These are phyloP conservation scores for Lagenaria siceraria DNA, from an alignment of 306 rosid species.

Conservation along the genomic window DNA sequence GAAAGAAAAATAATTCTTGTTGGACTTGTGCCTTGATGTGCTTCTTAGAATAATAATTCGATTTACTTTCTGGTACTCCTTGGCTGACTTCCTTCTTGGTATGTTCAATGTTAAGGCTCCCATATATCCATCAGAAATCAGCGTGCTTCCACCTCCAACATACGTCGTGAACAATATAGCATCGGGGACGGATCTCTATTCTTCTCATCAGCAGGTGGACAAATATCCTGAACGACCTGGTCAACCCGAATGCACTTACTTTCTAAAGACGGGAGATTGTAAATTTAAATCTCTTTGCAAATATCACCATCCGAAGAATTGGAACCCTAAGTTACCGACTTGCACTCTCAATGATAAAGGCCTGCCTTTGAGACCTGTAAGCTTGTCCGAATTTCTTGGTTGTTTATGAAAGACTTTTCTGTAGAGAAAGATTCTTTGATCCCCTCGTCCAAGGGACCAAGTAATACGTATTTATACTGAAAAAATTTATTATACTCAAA, in stretches of 20 bases:
- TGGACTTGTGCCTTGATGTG: not conserved
- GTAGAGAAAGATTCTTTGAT: not conserved
- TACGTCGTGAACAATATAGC: constrained; percentile 41
- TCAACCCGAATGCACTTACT: constrained; percentile 80
- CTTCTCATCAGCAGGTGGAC: constrained; percentile 38
- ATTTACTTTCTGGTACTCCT: not conserved
- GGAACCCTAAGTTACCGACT: constrained; percentile 28
- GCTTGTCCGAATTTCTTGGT: constrained; percentile 14
- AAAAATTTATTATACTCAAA: not conserved
- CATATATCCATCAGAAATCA: constrained; percentile 49
- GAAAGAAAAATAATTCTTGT: not conserved
- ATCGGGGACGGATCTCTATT: constrained; percentile 38
- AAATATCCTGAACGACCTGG: constrained; percentile 90
- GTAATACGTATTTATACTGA: not conserved
- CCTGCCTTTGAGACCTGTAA: constrained; percentile 92
- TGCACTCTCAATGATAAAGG: constrained; percentile 72
- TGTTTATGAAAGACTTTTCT: not conserved
- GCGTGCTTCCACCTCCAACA: constrained; percentile 44
- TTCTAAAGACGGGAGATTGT: constrained; percentile 82
- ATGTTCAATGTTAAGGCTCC: constrained; percentile 64
- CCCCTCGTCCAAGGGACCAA: not conserved
- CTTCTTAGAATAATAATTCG: not conserved
- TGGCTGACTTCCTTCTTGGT: constrained; percentile 11
- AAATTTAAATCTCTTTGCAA: constrained; percentile 73
- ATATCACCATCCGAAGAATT: constrained; percentile 82